phyloP scores from a whole-genome alignment of 176 grass and related monocot genomes.

The Carex parvula region DNA sequence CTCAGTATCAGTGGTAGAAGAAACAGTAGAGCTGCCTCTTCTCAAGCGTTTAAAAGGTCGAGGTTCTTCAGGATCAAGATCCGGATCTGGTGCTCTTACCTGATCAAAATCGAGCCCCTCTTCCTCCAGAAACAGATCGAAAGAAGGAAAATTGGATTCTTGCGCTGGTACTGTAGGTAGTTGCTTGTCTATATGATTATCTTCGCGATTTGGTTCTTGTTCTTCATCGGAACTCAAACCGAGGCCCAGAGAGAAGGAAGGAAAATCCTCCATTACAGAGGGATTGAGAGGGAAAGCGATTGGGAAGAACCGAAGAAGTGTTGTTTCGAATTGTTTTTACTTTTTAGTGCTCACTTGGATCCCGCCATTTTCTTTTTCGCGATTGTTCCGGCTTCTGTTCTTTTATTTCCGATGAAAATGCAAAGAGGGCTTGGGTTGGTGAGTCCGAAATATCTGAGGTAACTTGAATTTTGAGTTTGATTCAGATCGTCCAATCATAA shows the following conservation, averaged over 20 bases:
- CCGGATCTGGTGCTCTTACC: background rate
- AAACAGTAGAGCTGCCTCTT: constrained; percentile 33
- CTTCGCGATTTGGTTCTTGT: constrained; percentile 9
- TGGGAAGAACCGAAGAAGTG: background rate
- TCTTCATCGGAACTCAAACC: constrained; percentile 36
- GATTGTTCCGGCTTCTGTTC: background rate
- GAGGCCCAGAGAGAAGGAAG: constrained; percentile 76
- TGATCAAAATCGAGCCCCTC: constrained; percentile 25
- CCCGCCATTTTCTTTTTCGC: background rate
- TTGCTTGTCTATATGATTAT: background rate
- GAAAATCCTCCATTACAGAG: constrained; percentile 53
- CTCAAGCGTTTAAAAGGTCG: constrained; percentile 46
- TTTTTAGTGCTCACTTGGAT: background rate
- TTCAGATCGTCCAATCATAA: too few relatives aligned
- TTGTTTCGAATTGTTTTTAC: background rate
- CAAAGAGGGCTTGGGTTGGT: background rate
- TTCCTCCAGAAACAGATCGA: constrained; percentile 33
- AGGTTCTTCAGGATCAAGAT: background rate
- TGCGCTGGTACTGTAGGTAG: background rate
- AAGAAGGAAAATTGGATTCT: constrained; percentile 34
- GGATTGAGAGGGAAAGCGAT: background rate
- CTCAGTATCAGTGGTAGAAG: constrained; percentile 8
- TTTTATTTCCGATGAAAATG: background rate
- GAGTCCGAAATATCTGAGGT: too few relatives aligned
- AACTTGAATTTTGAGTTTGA: too few relatives aligned